These are phyloP conservation scores for Bruguiera parviflora DNA, from an alignment of 345 rosid genomes.

Conservation along the genomic window DNA sequence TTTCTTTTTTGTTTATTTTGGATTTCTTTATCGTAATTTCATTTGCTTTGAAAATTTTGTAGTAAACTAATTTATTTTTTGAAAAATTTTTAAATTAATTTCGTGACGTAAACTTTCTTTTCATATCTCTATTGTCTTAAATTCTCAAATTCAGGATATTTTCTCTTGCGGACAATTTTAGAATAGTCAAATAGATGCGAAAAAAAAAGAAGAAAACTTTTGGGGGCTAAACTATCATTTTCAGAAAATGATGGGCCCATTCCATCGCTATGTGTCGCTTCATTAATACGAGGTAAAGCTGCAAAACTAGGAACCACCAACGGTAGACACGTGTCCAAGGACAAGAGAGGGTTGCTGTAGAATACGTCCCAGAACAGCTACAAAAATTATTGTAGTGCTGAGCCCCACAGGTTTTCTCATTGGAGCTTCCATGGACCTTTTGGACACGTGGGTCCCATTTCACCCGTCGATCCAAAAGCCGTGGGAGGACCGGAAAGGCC, in stretches of 20 bases:
- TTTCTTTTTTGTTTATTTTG: not conserved
- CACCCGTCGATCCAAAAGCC: conserved; percentile 9
- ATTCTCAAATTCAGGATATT: too few relatives aligned
- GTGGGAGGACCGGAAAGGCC: not conserved
- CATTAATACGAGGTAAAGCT: not conserved
- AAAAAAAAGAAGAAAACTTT: too few relatives aligned
- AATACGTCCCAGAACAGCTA: conserved; percentile 12
- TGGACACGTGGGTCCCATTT: conserved; percentile 12
- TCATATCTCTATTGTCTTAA: too few relatives aligned
- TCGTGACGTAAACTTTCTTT: too few relatives aligned
- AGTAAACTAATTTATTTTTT: too few relatives aligned
- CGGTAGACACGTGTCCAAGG: not conserved
- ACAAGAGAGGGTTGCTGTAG: conserved; percentile 3
- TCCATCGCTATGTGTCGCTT: too few relatives aligned
- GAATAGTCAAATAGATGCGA: too few relatives aligned
- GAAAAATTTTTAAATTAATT: too few relatives aligned
- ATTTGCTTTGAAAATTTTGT: too few relatives aligned
- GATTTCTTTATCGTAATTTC: too few relatives aligned
- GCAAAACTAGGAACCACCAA: not conserved
- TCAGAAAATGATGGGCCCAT: conserved; percentile 17
- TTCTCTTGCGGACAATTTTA: too few relatives aligned
- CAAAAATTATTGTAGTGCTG: conserved; percentile 11
- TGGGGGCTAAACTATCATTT: conserved; percentile 20
- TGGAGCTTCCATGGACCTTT: conserved; percentile 26
- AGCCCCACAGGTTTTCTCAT: conserved; percentile 10